phyloP scores from a whole-genome alignment of 208 protist genomes.

The Crithidia mellificae region DNA sequence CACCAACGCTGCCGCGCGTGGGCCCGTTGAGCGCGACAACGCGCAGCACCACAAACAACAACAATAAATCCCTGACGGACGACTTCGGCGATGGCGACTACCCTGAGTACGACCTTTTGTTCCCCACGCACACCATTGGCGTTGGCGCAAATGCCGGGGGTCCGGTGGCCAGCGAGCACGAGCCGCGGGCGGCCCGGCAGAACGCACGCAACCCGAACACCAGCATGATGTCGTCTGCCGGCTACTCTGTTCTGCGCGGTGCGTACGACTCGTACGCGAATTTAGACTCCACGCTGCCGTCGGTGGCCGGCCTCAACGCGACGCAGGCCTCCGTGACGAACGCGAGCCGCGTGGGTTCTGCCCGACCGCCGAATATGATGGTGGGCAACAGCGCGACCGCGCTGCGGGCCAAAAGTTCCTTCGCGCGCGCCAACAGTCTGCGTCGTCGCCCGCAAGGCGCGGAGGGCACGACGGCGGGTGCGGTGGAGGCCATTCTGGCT shows the following conservation, averaged over 20 bases:
- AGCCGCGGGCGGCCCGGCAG: background rate
- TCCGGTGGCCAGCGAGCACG: background rate
- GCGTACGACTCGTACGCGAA: slow-evolving; percentile 14
- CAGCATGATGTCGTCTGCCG: slow-evolving; percentile 9
- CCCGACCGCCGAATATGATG: slow-evolving; percentile 11
- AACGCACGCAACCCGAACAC: background rate
- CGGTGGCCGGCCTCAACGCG: background rate
- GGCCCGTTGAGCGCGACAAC: no score
- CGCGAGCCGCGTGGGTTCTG: background rate
- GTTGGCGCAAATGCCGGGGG: background rate
- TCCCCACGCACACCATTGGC: background rate
- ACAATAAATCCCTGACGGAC: background rate
- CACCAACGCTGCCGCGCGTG: background rate
- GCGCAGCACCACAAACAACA: background rate
- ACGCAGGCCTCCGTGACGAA: background rate
- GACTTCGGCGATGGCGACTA: background rate
- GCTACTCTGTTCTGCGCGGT: slow-evolving; percentile 11
- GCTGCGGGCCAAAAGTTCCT: slow-evolving; percentile 8
- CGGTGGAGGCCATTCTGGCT: no score
- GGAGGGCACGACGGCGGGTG: background rate
- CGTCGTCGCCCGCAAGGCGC: background rate
- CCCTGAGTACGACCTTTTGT: background rate
- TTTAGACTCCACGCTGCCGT: slow-evolving; percentile 12
- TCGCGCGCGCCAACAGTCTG: background rate
- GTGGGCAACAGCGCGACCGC: background rate